These are phyloP conservation scores for Mucor ambiguus DNA, from an alignment of 371 early-diverging fungal genomes.

Conservation along the genomic window DNA sequence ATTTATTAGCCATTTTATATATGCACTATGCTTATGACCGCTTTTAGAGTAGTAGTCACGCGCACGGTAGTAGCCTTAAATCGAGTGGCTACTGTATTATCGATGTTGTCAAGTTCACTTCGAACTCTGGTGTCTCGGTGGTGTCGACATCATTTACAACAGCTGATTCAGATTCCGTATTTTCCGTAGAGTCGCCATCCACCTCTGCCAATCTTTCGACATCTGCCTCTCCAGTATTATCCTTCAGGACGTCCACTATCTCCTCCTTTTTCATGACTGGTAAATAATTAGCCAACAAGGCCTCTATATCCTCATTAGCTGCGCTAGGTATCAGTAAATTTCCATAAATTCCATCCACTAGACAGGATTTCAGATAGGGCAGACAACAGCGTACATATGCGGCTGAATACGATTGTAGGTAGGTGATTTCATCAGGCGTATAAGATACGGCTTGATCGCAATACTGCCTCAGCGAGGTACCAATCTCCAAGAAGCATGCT, in stretches of 20 bases:
- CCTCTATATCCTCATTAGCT: slow-evolving; percentile 29
- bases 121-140: background rate
- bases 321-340: slow-evolving; percentile 17
- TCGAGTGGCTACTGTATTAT: too few species aligned
- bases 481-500: slow-evolving; percentile 40
- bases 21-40: too few species aligned
- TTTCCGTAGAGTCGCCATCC: background rate
- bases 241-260: background rate
- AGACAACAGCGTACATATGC: slow-evolving; percentile 50
- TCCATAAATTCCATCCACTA: slow-evolving; percentile 48
- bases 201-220: background rate
- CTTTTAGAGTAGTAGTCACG: too few species aligned
- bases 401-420: slow-evolving; percentile 38
- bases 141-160: background rate
- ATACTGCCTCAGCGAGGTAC: slow-evolving; percentile 51
- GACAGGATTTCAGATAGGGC: slow-evolving; percentile 48
- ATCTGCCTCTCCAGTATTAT: background rate
- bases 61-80: too few species aligned
- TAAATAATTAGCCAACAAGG: slow-evolving; percentile 24
- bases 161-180: too few species aligned
- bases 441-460: slow-evolving; percentile 29
- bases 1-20: too few species aligned
- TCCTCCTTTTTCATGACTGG: slow-evolving; percentile 19
- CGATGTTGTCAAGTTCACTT: background rate
- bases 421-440: slow-evolving; percentile 22